Evolutionary conservation across 306 rosid species (phyloP).

Genomic region (Hippophae gyantsensis): DNA sequence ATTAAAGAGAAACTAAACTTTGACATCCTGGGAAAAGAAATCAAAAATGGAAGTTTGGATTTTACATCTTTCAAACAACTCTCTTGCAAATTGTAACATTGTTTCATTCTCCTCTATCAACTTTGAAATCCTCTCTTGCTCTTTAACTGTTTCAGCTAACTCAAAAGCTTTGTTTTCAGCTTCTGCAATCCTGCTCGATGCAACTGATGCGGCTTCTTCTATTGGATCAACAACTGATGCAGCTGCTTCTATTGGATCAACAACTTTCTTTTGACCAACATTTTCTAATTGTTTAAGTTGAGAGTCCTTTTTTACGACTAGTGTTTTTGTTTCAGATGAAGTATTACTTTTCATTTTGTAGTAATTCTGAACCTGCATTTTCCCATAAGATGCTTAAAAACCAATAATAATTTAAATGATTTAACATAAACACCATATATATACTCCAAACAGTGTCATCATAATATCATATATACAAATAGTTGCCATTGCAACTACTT

Average conservation of each 20-base stretch:
- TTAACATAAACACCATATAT: no score
- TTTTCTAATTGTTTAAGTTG: conserved; percentile 12
- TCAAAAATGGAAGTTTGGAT: not conserved
- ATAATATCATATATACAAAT: no score
- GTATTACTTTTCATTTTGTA: conserved; percentile 19
- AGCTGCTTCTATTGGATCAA: conserved; percentile 20
- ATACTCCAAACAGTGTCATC: no score
- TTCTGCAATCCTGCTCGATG: conserved; percentile 33
- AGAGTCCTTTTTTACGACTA: conserved; percentile 10
- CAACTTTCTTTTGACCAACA: not conserved
- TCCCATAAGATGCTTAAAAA: not conserved
- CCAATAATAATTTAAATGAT: not conserved
- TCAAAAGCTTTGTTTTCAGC: conserved; percentile 31
- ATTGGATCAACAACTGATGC: conserved; percentile 7
- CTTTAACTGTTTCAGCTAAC: conserved; percentile 36
- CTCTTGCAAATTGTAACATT: conserved; percentile 23
- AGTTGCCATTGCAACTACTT: no score
- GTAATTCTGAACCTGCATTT: conserved; percentile 27
- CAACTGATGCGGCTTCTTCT: conserved; percentile 19
- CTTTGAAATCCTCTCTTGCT: conserved; percentile 25
- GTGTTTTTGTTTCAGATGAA: conserved; percentile 8
- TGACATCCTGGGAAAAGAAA: not conserved
- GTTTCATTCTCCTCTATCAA: conserved; percentile 27
- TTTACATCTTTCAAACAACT: conserved; percentile 29
- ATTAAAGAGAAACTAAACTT: conserved; percentile 3